Evolutionary conservation across 352 stramenopile species (phyloP), one percentile per base, ranked within the genome.

Genomic region (Detonula confervacea): DNA sequence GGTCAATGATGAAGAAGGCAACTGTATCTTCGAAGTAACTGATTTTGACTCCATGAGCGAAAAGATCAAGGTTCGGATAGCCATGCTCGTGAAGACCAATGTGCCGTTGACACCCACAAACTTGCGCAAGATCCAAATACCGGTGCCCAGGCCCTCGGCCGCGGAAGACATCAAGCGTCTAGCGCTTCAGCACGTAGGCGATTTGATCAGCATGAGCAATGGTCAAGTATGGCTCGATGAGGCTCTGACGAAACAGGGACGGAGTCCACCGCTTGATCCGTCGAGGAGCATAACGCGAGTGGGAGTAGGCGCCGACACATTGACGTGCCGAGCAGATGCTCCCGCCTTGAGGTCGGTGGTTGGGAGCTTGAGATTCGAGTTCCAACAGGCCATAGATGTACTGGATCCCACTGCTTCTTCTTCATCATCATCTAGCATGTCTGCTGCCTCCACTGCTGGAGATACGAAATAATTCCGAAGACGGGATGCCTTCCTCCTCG

Each of bases 181-280:
- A 16, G 83, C 70, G 24, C 56, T 92, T 8, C 85, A 92, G 55
- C 86, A 93, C 63, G 73, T 92, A 0, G 89, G 93, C 71, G 89
- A 94, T 64, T 72, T 94, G 30, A 94, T 94, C 55, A 91, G 83
- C 59, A 94, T 94, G 89, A 90, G 83, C 20, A 87, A 94, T 74
- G 89, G 89, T 39, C 89, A 94, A 75, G 87, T 92, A 16, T 94
- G 87, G 84, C 71, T 94, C n/a, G 87, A 93, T 60, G 79, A 91
- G 27, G 8, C 44, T 11, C 61, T 93, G 30, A 30, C 78, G 52
- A 73, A 76, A n/a, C 35, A 35, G 22, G 87, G 84, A 59, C 80
- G 84, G 63, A 75, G 59, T 35, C 89, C 89, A 22, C 65, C 85
- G 20, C 69, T 94, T 51, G 87, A 94, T 65, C 83, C 88, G 51